phyloP scores from a whole-genome alignment of 2,329 filamentous ascomycete genomes.

The Sporothrix brasiliensis region DNA sequence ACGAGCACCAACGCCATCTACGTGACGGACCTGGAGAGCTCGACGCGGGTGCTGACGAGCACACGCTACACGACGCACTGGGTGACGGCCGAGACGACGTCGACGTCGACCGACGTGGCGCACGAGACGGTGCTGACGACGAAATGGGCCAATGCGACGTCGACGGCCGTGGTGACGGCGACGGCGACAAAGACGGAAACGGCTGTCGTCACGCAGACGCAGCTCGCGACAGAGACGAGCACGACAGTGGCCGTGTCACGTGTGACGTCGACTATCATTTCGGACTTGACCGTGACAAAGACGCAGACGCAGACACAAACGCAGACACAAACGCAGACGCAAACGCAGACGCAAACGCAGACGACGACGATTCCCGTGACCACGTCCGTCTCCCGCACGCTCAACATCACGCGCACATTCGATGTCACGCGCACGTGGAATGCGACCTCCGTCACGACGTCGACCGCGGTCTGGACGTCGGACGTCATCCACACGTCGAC shows the following conservation, averaged over 20 bases:
- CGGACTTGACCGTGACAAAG: conserved; percentile 24
- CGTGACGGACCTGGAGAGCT: conserved; percentile 16
- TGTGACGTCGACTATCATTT: conserved; percentile 1
- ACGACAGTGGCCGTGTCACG: conserved; percentile 11
- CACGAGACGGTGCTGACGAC: background rate
- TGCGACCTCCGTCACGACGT: background rate
- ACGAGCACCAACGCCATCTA: conserved; percentile 13
- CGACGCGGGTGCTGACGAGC: background rate
- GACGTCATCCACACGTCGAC: conserved; percentile 22
- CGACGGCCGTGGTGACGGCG: background rate
- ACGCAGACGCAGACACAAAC: conserved; percentile 10
- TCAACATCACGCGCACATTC: background rate
- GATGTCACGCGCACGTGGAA: conserved; percentile 2
- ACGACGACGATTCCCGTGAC: background rate
- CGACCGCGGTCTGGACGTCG: background rate
- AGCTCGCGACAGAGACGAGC: background rate
- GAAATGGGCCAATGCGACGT: background rate
- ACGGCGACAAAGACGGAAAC: conserved; percentile 10
- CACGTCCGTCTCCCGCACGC: background rate
- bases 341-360: background rate
- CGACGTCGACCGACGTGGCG: conserved; percentile 9
- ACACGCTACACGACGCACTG: conserved; percentile 18
- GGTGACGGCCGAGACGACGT: background rate
- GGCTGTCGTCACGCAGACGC: background rate
- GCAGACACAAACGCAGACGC: background rate